Conservation (phyloP, 352 stramenopile species). For the Phytophthora cryptogea region DNA sequence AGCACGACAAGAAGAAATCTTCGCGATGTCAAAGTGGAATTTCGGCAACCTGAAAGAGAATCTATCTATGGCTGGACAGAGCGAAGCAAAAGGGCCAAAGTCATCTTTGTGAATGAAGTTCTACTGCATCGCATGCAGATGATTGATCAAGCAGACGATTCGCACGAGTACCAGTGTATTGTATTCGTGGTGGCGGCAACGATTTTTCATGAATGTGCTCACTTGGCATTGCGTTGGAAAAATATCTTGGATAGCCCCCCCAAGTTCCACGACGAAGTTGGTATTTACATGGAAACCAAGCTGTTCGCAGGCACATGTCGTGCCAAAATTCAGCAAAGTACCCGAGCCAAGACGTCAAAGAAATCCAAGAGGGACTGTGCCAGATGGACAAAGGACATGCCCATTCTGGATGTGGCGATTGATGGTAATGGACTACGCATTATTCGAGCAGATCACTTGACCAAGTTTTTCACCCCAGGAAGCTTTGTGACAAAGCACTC, state of each 20-base stretch:
- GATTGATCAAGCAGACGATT: slow-evolving; percentile 6
- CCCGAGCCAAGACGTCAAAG: background rate
- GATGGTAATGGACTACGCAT: background rate
- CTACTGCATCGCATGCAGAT: slow-evolving; percentile 4
- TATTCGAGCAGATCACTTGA: slow-evolving; percentile 10
- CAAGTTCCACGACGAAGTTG: background rate
- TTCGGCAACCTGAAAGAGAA: background rate
- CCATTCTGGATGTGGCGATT: slow-evolving; percentile 7
- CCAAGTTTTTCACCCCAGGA: slow-evolving; percentile 6
- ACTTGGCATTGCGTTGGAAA: slow-evolving; percentile 2
- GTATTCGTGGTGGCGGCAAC: slow-evolving; percentile 5
- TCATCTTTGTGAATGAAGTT: slow-evolving; percentile 8
- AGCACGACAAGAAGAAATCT: slow-evolving; percentile 5
- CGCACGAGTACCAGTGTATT: slow-evolving; percentile 8
- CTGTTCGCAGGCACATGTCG: background rate
- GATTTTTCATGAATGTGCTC: slow-evolving; percentile 10
- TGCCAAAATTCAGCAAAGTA: slow-evolving; percentile 8
- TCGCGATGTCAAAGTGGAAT: slow-evolving; percentile 3
- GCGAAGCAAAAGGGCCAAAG: background rate
- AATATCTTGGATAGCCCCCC: slow-evolving; percentile 1
- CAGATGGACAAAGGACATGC: slow-evolving; percentile 4
- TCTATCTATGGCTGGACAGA: slow-evolving; percentile 4
- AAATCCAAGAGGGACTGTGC: background rate
- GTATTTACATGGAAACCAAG: background rate
- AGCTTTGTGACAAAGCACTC: slow-evolving; percentile 1